Base-by-base conservation (phyloP, 305 asterid species). In the Striga hermonthica region DNA sequence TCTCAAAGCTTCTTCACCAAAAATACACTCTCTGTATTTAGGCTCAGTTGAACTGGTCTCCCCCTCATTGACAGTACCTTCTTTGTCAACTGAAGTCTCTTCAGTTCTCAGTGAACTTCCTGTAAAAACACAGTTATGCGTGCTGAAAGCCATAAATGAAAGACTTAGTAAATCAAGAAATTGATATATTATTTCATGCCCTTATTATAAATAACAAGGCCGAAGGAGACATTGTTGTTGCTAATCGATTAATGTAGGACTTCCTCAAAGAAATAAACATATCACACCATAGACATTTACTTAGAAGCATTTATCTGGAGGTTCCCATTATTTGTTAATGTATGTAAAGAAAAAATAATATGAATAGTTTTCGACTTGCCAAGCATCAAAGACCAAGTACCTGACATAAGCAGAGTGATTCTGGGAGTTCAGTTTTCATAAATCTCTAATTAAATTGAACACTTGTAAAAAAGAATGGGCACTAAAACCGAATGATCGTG, bases 1-100 rank as follows among this genome's bases (percentile, higher is more conserved):
- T 84, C 83, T 76, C 65, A 90, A 75, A 83, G 97, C 97, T 75
- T 93, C 99, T 72, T 90, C 99, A 54, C 99, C 97, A 80, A 76
- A 85, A 57, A 93, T 88, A 75, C 62, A 90, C 78, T 93, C 95
- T 72, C 79, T 88, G 73, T 83, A 82, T 71, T 73, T 82, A 50
- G 71, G 78, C 75, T 73, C 84, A 64, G 62, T 70, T 70, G 86
- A 76, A 81, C 66, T 72, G 69, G 75, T 72, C 61, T 83, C 90
- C 67, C 64, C 77, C 67, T 65, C 77, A 56, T 66, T 45, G 49
- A 41, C 82, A 74, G 69, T 60, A 75, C 77, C 80, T 59, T 86
- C 91, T 61, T 71, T 75, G 70, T 57, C 74, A 66, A 34, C 54
- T 40, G 67, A 60, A 66, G 81, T 65, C 70, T 83, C 92, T 16